Base-by-base conservation (phyloP, 352 stramenopile species). In the Globisporangium carolinianum region DNA sequence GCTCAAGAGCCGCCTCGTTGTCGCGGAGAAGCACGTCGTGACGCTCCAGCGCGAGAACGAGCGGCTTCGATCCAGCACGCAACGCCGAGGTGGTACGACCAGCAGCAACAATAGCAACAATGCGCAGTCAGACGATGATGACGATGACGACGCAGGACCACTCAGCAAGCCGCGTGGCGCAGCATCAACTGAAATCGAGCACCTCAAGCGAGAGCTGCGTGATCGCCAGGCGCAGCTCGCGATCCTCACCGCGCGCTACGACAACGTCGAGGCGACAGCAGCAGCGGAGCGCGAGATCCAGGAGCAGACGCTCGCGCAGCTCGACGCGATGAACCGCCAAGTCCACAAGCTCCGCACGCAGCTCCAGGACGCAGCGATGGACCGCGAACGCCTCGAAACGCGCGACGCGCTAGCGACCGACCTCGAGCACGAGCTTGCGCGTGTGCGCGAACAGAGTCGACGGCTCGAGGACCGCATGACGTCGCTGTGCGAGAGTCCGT, bases 311-410 rank as follows among this genome's bases (percentile, higher is more conserved):
- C 65, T 96, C 14, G 68, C 75, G 10, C 81, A 94, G 68, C 84
- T 96, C 62, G 89, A 98, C 59, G 79, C 96, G 49, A 89, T 92
- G 71, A 97, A 97, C 62, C 75, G 86, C 12, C 86, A 95, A 60
- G 80, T 98, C 3, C 80, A 94, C 59, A 94, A 97, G 47, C 68
- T 97, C 24, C 77, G 89, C 3, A 84, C 68, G 10, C 78, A 94
- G 54, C 53, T 97, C 0, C 84, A 96, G 48, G 83, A 96, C 51
- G 67, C 74, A 7, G 62, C 72, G 8, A 66, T 91, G 36, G 89
- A 91, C 32, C 95, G 91, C n/a, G 82, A 97, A 55, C 68, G 85
- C 4, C 18, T 87, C 35, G 83, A 94, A 58, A 65, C 81, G 3
- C 76, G 73, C 32, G 66, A 76, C 7, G 65, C 66, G 18, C 91